Evolutionary conservation across 75 land plant genomes (phyloP), one percentile per base, ranked within the genome.

Genomic region (Cupressus sempervirens): DNA sequence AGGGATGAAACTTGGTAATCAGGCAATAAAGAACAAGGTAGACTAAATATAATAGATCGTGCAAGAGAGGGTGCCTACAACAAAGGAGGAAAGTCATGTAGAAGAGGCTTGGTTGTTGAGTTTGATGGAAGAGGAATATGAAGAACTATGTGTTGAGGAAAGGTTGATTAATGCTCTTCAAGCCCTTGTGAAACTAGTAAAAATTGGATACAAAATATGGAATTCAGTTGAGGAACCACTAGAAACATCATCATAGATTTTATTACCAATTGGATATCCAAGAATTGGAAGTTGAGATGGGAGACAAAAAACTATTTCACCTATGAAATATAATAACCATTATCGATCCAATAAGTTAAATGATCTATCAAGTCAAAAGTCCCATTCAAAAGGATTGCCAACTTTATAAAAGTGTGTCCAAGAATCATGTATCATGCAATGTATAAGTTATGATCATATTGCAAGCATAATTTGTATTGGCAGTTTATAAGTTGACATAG

Each of bases 381-480:
- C 89, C 36, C 98, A 97, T 80, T 89, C 86, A 23, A 87, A 88
- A 76, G 77, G 84, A 4, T 88, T 88, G 77, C 86, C 86, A 16
- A 87, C 90, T n/a, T 87, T 84, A 58, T 70, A 86, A 7, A 82
- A 76, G 52, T 70, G 79, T 32, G 87, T 84, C 20, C 91, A 79
- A 82, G 88, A 89, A 83, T 83, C 90, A 23, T 87, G 84, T 87
- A 82, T 92, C 41, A 84, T 92, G 88, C 91, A 94, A 79, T 94
- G 95, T 82, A 75, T 93, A 23, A 91, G 89, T 84, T 98, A 48
- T 98, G 99, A 4, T 91, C 92, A 85, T 98, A 98, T 90, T 89
- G 99, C 34, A 93, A 97, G 85, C 89, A 94, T 81, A 98, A 98
- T 77, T 89, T 92, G 77, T 98, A 96, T 85, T 98, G 98, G 98